Evolutionary conservation across 2,329 filamentous ascomycete genomes (phyloP), one percentile per base, ranked within the genome.

Genomic region (Cercospora beticola): DNA sequence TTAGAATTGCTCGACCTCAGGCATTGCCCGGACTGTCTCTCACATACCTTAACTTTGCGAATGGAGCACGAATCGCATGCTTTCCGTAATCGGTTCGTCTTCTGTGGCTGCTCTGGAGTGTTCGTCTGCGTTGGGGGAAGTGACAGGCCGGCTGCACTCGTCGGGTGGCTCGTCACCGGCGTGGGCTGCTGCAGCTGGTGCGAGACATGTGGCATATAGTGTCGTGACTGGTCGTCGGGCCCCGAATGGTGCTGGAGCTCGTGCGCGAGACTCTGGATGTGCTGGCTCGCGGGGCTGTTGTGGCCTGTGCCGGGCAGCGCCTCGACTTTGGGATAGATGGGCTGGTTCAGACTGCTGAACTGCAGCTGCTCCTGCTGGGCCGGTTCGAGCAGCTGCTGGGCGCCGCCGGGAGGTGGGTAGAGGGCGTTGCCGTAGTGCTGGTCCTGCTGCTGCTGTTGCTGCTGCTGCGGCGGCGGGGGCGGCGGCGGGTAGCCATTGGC

Each of bases 21-120:
- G 28, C 16, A 16, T 31, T 21, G 21, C 14, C 23, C 36, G 10
- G 30, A 18, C 62, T 8, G 16, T 28, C 16, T 46, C 14, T 2
- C 2, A 61, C 76, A 26, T 74, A 80, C 78, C 74, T 80, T 80
- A 54, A 80, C 79, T 70, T 80, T 80, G 23, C 79, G 75, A 62
- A 80, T 79, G 60, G 78, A 79, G 69, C 79, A 80, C 12, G 78
- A 79, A 67, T 80, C 79, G 69, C 79, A 80, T 54, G 79, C 79
- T 68, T 80, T 80, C n/a, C 79, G 75, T n/a, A 80, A 66, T 33
- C 79, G 76, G 68, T 80, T 79, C 30, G 75, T 74, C 72, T 80
- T 80, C 46, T 76, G 71, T 46, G 72, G 71, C 28, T 75, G 73
- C 49, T 74, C 72, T n/a, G 71, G 70, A n/a, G 66, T 73, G 21